phyloP scores from a whole-genome alignment of 495 filamentous ascomycete species.

The Tuber magnatum region DNA sequence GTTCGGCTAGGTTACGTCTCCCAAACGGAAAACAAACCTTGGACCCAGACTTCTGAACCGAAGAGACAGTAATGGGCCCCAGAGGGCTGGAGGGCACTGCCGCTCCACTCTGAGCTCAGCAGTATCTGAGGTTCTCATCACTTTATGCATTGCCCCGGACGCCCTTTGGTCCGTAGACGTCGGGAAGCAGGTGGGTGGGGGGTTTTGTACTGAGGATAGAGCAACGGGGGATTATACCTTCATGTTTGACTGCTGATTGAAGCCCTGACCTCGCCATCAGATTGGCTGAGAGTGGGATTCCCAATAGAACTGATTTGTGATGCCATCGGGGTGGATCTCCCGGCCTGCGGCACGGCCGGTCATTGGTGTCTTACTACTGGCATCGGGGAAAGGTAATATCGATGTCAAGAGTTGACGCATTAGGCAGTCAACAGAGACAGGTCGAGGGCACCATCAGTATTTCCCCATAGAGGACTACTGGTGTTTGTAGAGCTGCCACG shows the following conservation, averaged over 20 bases:
- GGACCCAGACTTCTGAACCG: neutral
- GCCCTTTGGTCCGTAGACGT: neutral
- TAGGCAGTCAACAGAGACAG: neutral
- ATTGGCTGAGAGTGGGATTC: neutral
- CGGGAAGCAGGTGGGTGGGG: neutral
- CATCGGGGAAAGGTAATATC: neutral
- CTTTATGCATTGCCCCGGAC: neutral
- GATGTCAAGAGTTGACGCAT: neutral
- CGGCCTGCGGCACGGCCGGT: neutral
- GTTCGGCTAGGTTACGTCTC: neutral
- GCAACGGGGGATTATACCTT: neutral
- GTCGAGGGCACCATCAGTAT: neutral
- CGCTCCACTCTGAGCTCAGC: slow-evolving; percentile 1
- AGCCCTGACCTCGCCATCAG: neutral
- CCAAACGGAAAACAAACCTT: neutral
- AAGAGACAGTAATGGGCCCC: neutral
- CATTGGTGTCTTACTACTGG: neutral
- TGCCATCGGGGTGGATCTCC: neutral
- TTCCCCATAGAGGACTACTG: neutral
- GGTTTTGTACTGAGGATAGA: neutral
- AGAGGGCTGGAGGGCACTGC: neutral
- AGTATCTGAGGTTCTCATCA: slow-evolving; percentile 5
- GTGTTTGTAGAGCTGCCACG: neutral
- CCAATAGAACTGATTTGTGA: neutral
- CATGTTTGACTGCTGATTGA: neutral